A percentile compares a stretch with the other conserved stretches of the same genome.
These are phyloP conservation scores for Fusarium chlamydosporum DNA, from an alignment of 2,329 filamentous ascomycete genomes.

Conservation along the genomic window DNA sequence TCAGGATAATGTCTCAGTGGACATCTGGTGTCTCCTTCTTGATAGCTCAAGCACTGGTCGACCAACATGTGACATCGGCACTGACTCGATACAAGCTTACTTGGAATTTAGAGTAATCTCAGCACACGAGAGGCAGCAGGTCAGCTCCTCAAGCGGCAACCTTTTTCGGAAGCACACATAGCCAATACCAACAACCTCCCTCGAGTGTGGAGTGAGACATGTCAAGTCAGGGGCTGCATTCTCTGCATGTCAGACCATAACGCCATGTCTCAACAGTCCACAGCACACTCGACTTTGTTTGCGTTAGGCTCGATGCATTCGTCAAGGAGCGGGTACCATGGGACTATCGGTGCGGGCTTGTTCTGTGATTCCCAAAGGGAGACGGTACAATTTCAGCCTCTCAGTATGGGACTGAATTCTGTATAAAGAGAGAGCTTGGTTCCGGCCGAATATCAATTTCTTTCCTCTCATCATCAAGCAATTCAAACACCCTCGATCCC, in stretches of 20 bases:
- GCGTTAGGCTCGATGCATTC: constrained; percentile 38
- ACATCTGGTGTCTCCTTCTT: constrained; percentile 9
- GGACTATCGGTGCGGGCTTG: constrained; percentile 25
- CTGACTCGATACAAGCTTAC: background rate
- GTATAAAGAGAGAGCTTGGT: constrained; percentile 51
- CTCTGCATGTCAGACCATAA: constrained; percentile 37
- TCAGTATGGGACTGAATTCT: constrained; percentile 18
- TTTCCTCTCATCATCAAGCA: constrained; percentile 45
- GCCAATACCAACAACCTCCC: constrained; percentile 13
- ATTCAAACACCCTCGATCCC: constrained; percentile 52
- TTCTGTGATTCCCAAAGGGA: constrained; percentile 20
- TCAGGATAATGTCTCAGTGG: constrained; percentile 32
- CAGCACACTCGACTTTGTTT: constrained; percentile 11
- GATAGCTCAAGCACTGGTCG: background rate
- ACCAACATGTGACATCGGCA: constrained; percentile 3
- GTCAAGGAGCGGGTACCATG: constrained; percentile 23
- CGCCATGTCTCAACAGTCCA: constrained; percentile 48
- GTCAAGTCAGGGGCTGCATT: constrained; percentile 42
- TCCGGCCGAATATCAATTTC: constrained; percentile 37
- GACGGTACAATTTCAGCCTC: constrained; percentile 29
- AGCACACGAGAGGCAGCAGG: constrained; percentile 11
- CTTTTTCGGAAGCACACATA: constrained; percentile 27
- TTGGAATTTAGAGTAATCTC: constrained; percentile 48
- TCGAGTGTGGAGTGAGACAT: constrained; percentile 45
- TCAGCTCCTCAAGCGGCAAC: constrained; percentile 15